A percentile compares a stretch with the other conserved stretches of the same genome.
Conservation (phyloP, 106 monocot species). For the Phalaenopsis equestris region DNA sequence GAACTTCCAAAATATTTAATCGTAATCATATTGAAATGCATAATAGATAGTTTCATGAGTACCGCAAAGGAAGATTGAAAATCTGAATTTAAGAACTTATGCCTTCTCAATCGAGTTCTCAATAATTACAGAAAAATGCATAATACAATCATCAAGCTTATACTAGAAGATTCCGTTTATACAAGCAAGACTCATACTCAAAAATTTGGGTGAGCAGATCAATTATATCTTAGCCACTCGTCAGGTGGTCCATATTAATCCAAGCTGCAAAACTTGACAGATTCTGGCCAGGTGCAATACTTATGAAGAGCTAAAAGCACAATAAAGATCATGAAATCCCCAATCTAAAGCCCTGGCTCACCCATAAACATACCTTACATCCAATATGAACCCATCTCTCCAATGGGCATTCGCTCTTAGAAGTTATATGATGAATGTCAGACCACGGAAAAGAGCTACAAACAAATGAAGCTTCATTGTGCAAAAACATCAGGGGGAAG, state of each 20-base stretch:
- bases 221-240: background rate
- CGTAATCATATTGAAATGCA: background rate
- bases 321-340: background rate
- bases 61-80: background rate
- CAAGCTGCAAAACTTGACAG: background rate
- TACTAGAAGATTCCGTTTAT: background rate
- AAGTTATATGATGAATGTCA: slow-evolving; percentile 28
- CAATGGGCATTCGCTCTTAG: slow-evolving; percentile 31
- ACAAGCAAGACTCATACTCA: background rate
- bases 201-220: slow-evolving; percentile 3
- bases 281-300: background rate
- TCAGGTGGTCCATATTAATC: background rate
- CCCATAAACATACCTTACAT: slow-evolving; percentile 54
- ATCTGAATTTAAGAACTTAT: background rate
- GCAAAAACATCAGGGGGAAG: slow-evolving; percentile 54
- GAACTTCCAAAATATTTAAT: slow-evolving; percentile 1
- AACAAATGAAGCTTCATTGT: slow-evolving; percentile 38
- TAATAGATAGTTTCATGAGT: background rate
- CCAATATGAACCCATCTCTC: slow-evolving; percentile 86
- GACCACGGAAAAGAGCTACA: slow-evolving; percentile 29
- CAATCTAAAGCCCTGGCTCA: background rate
- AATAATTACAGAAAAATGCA: background rate
- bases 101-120: background rate
- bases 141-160: background rate
- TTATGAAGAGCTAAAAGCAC: background rate